phyloP scores from a whole-genome alignment of 1,139 yeast genomes.

The Geotrichum histeridarum region DNA sequence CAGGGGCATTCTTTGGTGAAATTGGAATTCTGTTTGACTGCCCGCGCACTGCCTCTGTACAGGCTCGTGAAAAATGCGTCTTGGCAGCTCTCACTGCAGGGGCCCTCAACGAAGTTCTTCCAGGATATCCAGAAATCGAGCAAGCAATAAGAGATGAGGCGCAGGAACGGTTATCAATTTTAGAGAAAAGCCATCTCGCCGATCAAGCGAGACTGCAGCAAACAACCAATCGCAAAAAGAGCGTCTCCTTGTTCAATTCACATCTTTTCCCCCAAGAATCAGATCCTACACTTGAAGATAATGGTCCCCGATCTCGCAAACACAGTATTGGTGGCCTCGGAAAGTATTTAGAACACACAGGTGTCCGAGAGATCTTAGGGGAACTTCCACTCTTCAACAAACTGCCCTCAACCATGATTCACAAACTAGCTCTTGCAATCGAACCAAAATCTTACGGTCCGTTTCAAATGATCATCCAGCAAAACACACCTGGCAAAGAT shows the following conservation, averaged over 20 bases:
- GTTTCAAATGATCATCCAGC: constrained; percentile 55
- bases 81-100: constrained; percentile 65
- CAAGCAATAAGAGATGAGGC: constrained; percentile 71
- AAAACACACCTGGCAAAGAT: constrained; percentile 57
- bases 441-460: constrained; percentile 52
- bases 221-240: background rate
- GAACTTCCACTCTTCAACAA: constrained; percentile 55
- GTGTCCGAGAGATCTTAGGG: constrained; percentile 51
- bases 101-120: constrained; percentile 53
- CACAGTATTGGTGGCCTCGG: constrained; percentile 11
- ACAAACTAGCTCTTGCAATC: constrained; percentile 57
- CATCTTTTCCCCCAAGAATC: constrained; percentile 2
- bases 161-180: constrained; percentile 67
- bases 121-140: constrained; percentile 60
- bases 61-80: constrained; percentile 62
- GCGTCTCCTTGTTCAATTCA: background rate
- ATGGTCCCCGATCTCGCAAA: background rate
- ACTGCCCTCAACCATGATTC: constrained; percentile 54
- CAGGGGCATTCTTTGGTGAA: constrained; percentile 74
- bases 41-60: constrained; percentile 74
- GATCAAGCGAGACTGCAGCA: background rate
- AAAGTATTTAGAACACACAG: constrained; percentile 12
- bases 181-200: constrained; percentile 48
- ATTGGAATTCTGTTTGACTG: constrained; percentile 70
- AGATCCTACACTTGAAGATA: background rate